Evolutionary conservation across 2,329 filamentous ascomycete genomes (phyloP), one percentile per base, ranked within the genome.

Genomic region (Sporothrix pallida): DNA sequence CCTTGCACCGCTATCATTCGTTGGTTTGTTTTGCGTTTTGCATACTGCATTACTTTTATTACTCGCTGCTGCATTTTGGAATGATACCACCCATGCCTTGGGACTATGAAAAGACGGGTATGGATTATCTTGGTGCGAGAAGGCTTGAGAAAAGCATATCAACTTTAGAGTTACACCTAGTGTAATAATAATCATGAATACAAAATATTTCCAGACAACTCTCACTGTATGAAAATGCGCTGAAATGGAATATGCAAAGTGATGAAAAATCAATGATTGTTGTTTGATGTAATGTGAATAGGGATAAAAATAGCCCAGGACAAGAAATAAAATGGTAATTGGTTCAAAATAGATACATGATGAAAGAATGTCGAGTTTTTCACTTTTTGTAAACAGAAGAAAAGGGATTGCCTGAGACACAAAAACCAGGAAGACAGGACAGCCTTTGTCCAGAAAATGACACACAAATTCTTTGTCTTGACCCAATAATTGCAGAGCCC

Each of bases 191-290:
- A 62, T 62, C 15, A 62, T 9, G 37, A 37, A 42, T 37, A 37
- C 58, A 56, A 4, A 56, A 20, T 26, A 44, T 44, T 12, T 63
- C 31, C 9, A 20, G 20, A 54, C n/a, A 54, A 52, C 15, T 17
- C 48, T 17, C n/a, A n/a, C 13, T 17, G 48, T n/a, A 52, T 17
- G 48, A 52, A n/a, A 52, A 52, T 52, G 15, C n/a, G 23, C 15
- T 52, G 48, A 15, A 52, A n/a, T n/a, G 8, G 7, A 44, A n/a
- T n/a, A 2, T 26, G 3, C n/a, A 46, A 12, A 60, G 23, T 46
- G n/a, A n/a, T 23, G 37, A 65, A 23, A 63, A 63, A 23, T 65
- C 60, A 65, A 62, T 46, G n/a, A 65, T 65, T 65, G 60, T 20
- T 23, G 60, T 20, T 23, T 46, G 60, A 20, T 46, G 37, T 37